Evolutionary conservation across 441 rosid genomes (phyloP).

Genomic region (Corymbia citriodora): DNA sequence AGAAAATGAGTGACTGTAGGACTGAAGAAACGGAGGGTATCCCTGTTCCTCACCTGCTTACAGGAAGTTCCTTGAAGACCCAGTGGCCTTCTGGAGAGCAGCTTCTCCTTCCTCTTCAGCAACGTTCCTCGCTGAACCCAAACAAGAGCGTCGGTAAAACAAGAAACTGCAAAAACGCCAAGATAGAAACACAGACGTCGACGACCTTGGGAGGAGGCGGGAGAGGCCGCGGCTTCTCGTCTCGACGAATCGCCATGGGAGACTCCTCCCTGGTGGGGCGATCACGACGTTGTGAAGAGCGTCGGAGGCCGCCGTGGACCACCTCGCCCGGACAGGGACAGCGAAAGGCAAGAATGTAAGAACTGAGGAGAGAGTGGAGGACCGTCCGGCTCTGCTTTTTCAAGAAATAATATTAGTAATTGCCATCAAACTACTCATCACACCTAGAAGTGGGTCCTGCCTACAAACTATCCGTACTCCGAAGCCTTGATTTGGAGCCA

Average conservation of each 20-base stretch:
- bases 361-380: not conserved
- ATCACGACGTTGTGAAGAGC: not conserved
- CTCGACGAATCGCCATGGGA: not conserved
- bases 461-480: not conserved
- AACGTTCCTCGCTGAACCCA: not conserved
- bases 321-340: not conserved
- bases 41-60: not conserved
- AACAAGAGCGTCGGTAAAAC: not conserved
- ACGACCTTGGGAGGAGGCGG: not conserved
- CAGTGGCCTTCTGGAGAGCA: not conserved
- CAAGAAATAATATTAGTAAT: not conserved
- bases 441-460: not conserved
- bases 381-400: not conserved
- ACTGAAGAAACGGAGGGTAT: not conserved
- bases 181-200: not conserved
- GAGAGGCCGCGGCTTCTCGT: not conserved
- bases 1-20: not conserved
- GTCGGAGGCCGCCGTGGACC: not conserved
- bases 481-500: not conserved
- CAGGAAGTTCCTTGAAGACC: not conserved
- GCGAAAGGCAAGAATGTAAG: not conserved
- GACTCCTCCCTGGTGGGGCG: not conserved
- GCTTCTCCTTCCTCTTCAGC: not conserved
- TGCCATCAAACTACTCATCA: not conserved
- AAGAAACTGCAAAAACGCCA: not conserved